Conservation (phyloP, 768 basidiomycete genomes). For the Suillus sp. region DNA sequence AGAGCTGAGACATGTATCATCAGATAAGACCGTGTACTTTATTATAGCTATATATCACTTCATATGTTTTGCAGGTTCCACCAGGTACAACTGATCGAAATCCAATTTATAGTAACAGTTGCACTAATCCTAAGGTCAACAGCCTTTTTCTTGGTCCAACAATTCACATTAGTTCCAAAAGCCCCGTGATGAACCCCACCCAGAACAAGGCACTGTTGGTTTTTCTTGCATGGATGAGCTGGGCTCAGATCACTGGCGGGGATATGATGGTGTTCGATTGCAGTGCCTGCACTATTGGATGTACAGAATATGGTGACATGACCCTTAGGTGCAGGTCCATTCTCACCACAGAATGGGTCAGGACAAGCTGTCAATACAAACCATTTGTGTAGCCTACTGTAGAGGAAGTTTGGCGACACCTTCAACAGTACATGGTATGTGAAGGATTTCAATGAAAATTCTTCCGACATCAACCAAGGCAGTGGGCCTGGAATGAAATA, state of each 20-base stretch:
- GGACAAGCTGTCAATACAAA: neutral
- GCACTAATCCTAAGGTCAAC: neutral
- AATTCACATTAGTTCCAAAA: neutral
- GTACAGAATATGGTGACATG: neutral
- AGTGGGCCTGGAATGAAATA: neutral
- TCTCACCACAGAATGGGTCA: neutral
- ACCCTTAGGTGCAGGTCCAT: neutral
- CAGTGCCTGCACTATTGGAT: neutral
- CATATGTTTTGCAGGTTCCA: neutral
- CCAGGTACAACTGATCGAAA: neutral
- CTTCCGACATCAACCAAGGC: neutral
- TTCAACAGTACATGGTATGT: neutral
- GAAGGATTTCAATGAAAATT: neutral
- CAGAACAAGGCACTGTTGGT: neutral
- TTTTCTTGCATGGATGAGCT: neutral
- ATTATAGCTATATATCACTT: neutral
- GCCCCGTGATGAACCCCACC: neutral
- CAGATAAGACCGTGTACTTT: no score
- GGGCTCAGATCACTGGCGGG: neutral
- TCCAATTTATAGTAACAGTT: neutral
- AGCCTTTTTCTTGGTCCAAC: neutral
- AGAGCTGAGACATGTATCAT: no score
- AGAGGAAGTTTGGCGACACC: neutral
- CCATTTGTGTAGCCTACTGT: neutral
- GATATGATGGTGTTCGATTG: neutral